Base-by-base conservation (phyloP, 2,329 filamentous ascomycete species). In the Fusarium coicis region DNA sequence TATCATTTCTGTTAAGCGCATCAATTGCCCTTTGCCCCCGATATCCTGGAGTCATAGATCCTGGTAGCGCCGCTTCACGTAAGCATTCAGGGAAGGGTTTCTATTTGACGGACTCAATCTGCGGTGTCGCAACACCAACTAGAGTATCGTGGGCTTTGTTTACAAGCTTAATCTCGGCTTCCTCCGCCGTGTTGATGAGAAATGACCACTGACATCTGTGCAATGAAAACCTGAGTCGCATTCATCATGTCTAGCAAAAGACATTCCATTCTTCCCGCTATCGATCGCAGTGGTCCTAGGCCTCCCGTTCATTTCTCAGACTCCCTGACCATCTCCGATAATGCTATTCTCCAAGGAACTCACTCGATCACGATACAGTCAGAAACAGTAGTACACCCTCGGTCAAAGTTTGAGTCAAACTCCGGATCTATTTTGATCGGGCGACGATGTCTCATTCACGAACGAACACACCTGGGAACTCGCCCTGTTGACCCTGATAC, bases 331-430 rank as follows among this genome's bases (percentile, higher is more conserved):
- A 91, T 93, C 66, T 88, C 90, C 78, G 90, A 92, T 73, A 87
- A 87, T 66, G 89, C 90, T 16, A 83, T 89, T 23, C 83, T 93
- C 23, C 89, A 85, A 23, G 96, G 96, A 72, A 91, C 89, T 5
- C 89, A 97, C 80, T 91, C 90, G 4, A 93, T 99, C 72, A 92
- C 90, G 49, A 90, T 98, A 71, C 92, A 92, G 63, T 87, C 93
- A 30, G 91, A 94, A 78, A 92, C 90, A 7, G 89, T 98, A 11
- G 84, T 99, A n/a, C 96, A 98, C 78, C 95, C 96, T 2, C 93
- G 95, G 54, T 90, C 92, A 21, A 91, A 92, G 70, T 88, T 98
- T 63, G 93, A 95, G 77, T 92, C 96, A 14, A 90, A 91, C 64
- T 87, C 92, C 57, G 94, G 94, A 9, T 92, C 94, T 47, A 91